Evolutionary conservation across 768 basidiomycete genomes (phyloP).

Genomic region (Artomyces pyxidatus): DNA sequence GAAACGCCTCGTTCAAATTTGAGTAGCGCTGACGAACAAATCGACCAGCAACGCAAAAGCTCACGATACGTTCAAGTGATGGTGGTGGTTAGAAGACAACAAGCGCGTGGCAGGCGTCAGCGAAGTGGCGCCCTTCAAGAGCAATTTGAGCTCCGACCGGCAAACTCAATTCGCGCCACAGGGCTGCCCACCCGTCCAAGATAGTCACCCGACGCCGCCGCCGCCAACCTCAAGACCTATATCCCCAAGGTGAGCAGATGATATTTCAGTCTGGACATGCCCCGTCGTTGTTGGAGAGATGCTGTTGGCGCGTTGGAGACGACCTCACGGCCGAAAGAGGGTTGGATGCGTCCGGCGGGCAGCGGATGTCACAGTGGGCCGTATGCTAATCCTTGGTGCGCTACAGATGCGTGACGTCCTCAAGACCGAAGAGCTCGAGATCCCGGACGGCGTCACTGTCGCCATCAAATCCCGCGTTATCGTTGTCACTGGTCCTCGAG

Average conservation of each 20-base stretch:
- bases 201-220: slow-evolving; percentile 17
- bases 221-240: slow-evolving; percentile 25
- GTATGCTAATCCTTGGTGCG: slow-evolving; percentile 19
- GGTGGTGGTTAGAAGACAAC: slow-evolving; percentile 18
- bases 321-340: slow-evolving; percentile 1
- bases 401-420: slow-evolving; percentile 85
- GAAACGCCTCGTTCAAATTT: background rate
- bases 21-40: background rate
- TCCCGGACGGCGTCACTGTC: slow-evolving; percentile 81
- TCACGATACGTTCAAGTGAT: slow-evolving; percentile 15
- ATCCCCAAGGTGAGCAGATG: slow-evolving; percentile 23
- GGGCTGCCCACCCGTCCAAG: slow-evolving; percentile 5
- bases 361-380: slow-evolving; percentile 23
- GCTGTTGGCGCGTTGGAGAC: slow-evolving; percentile 3
- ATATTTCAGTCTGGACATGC: no score
- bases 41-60: slow-evolving; percentile 4
- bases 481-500: slow-evolving; percentile 87
- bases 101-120: background rate
- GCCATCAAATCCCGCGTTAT: slow-evolving; percentile 87
- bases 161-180: slow-evolving; percentile 18
- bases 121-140: background rate
- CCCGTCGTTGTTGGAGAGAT: background rate
- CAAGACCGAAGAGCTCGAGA: slow-evolving; percentile 86
- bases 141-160: slow-evolving; percentile 11
- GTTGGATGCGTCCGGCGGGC: slow-evolving; percentile 32